Evolutionary conservation across 2,329 filamentous ascomycete species (phyloP), one percentile per base, ranked within the genome.

Genomic region (Xylariaceae sp.): DNA sequence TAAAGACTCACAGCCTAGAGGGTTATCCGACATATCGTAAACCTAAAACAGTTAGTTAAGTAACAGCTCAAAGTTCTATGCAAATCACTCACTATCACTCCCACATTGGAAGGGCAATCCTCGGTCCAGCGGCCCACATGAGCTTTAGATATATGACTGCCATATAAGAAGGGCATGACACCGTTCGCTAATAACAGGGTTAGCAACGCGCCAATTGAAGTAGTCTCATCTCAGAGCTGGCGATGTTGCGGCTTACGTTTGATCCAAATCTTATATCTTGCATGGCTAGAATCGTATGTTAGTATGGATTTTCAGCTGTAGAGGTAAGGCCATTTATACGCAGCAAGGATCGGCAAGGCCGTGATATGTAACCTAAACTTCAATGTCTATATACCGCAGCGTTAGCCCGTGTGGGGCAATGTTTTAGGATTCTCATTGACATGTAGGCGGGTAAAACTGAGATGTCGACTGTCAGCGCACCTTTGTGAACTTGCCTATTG

Each of bases 321-420:
- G 2, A 3, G 9, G 30, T 10, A n/a, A 15, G 23, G 27, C 24
- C 16, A 6, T 29, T 8, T 57, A 42, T 59, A 61, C 61, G 91
- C 88, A 52, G 92, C 89, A 62, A 99, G 88, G 59, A 97, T 84
- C 59, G 92, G 88, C 53, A 99, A 69, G 4, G 82, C 89, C 1
- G 93, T 97, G 69, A 97, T 90, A 77, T 97, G 92, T 50, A 99
- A 80, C 47, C 93, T 81, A 78, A 99, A 97, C 74, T 97, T 97
- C 59, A 92, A 91, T 4, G 92, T 90, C 80, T 59, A 27, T 13
- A 30, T 16, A 10, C 18, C 21, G 1, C 20, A 29, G 29, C 21
- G 39, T 59, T 48, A 59, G 57, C 10, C 32, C 23, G 6, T 26
- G 21, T 20, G 27, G 33, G 1, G 21, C 7, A 10, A 26, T 23